Evolutionary conservation across 768 basidiomycete species (phyloP), one percentile per base, ranked within the genome.

Genomic region (Termitomyces sp.): DNA sequence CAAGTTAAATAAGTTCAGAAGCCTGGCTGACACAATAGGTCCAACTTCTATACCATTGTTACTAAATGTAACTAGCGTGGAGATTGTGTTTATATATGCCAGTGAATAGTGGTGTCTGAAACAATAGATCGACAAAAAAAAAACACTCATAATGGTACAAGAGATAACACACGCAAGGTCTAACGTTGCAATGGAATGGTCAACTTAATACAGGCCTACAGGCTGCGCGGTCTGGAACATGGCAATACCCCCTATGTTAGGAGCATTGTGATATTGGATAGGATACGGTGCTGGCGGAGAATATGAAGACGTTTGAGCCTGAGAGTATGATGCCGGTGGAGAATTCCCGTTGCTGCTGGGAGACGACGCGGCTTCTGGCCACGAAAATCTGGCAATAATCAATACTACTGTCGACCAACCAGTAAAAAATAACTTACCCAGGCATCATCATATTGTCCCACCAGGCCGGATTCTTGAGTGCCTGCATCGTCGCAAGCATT

Each of bases 401-500:
- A 48, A 8, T 34, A 44, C 9, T 22, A 18, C 37, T 18, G 20
- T 26, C 4, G 18, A 33, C 2, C 24, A 8, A 24, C n/a, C 16
- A 27, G 18, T 3, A 32, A 42, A 18, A 34, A 30, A 13, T 14
- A 2, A 57, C 72, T 46, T 68, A 88, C 86, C 90, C 90, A 37
- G 90, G 90, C 87, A 92, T 89, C 89, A 91, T 88, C 85, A 90
- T 87, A 49, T 82, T 88, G 44, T 79, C 72, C 89, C 88, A 91
- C 82, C 85, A 92, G 8, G 74, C 79, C 2, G 85, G 85, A 50
- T 86, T 88, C 60, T 87, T 85, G 56, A 93, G 75, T 30, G 84
- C 84, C 50, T 84, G 80, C 85, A 92, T 87, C 20, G 88, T 82
- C 0, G 88, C 89, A 60, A 89, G 76, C 70, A 84, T 80, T 45